A percentile compares a stretch with the other conserved stretches of the same genome.
These are phyloP conservation scores for Vitis hybrid DNA, from an alignment of 177 flowering plant species.

Conservation along the genomic window DNA sequence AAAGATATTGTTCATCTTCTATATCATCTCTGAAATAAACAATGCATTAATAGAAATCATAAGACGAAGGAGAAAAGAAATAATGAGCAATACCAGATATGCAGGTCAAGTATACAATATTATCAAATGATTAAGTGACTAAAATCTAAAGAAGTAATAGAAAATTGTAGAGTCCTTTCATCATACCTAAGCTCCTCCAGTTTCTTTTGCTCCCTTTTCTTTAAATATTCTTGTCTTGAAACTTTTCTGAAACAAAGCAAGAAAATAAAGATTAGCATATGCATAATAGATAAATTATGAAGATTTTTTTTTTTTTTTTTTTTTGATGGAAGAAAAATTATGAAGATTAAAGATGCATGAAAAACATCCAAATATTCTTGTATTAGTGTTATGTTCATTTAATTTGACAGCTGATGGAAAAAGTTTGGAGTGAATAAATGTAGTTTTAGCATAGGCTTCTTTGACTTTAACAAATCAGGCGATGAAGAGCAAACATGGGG, in stretches of 20 bases:
- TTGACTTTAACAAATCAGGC: too few species aligned
- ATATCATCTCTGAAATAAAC: constrained; percentile 76
- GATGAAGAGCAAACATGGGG: too few species aligned
- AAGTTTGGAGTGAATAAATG: too few species aligned
- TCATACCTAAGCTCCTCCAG: constrained; percentile 79
- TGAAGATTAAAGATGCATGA: not conserved
- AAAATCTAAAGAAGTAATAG: not conserved
- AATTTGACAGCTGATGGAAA: too few species aligned
- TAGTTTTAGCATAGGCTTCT: too few species aligned
- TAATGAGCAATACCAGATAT: not conserved
- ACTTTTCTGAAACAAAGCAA: constrained; percentile 56
- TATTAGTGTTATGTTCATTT: too few species aligned
- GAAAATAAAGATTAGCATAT: constrained; percentile 4
- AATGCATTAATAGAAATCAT: not conserved
- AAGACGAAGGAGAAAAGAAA: not conserved
- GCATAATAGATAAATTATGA: not conserved
- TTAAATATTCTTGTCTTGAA: constrained; percentile 90
- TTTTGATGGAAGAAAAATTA: not conserved
- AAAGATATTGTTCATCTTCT: constrained; percentile 88
- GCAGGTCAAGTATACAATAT: not conserved
- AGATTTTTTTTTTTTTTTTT: too few species aligned
- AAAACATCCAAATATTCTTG: too few species aligned
- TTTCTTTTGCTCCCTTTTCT: constrained; percentile 96
- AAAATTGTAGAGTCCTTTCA: not conserved
- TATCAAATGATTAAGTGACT: not conserved